A percentile compares a stretch with the other conserved stretches of the same genome.
Conservation (phyloP, 2,329 filamentous ascomycete species). For the Trichoderma gracile region DNA sequence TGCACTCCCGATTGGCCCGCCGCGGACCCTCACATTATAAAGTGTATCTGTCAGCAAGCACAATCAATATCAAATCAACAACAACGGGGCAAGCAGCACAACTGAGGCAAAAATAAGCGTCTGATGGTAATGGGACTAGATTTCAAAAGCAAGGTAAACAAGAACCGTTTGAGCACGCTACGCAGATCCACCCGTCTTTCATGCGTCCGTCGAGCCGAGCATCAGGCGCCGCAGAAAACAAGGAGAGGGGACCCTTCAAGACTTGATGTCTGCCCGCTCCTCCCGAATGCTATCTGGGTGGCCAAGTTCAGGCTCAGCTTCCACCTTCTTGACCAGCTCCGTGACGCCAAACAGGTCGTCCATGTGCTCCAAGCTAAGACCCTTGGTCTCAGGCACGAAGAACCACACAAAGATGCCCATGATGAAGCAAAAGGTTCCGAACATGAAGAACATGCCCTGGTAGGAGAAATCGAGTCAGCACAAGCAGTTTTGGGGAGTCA, state of each 20-base stretch:
- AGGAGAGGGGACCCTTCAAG: constrained; percentile 11
- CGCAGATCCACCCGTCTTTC: constrained; percentile 2
- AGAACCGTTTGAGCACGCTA: constrained; percentile 4
- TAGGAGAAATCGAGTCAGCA: not conserved
- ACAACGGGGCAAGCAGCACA: not conserved
- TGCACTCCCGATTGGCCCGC: not conserved
- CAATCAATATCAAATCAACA: not conserved
- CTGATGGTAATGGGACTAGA: constrained; percentile 4
- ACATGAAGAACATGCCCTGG: constrained; percentile 67
- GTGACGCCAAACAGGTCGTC: constrained; percentile 65
- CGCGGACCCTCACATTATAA: not conserved
- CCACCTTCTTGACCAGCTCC: constrained; percentile 40
- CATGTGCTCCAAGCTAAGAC: constrained; percentile 63
- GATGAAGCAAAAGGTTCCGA: constrained; percentile 63
- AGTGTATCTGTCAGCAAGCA: not conserved
- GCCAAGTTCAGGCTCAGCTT: constrained; percentile 37
- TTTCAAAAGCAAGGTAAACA: constrained; percentile 1
- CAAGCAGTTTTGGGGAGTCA: too few species aligned
- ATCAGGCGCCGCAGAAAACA: not conserved
- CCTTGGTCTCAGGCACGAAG: constrained; percentile 71
- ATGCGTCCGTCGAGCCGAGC: not conserved
- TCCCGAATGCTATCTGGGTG: constrained; percentile 34
- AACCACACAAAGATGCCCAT: constrained; percentile 69
- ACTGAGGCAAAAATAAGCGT: not conserved
- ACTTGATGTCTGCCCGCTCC: constrained; percentile 28